A percentile compares a stretch with the other conserved stretches of the same genome.
Conservation (phyloP, 2,329 filamentous ascomycete species). For the Aspergillus sp. region DNA sequence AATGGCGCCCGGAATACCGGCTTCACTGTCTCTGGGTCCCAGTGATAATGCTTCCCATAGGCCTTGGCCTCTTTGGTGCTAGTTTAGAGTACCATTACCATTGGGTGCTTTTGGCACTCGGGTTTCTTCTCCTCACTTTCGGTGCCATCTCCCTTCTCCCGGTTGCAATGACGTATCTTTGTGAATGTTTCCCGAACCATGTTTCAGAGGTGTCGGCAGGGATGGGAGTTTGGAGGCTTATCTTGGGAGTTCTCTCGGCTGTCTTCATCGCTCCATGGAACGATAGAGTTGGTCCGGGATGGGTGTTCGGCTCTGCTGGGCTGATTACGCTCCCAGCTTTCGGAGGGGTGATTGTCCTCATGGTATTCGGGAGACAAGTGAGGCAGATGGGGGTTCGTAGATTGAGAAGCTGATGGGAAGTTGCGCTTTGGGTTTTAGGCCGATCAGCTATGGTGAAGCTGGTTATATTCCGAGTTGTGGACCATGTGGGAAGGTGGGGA, state of each 20-base stretch:
- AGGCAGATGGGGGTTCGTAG: background rate
- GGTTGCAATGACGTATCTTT: conserved; percentile 29
- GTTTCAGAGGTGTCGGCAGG: background rate
- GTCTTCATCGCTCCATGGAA: background rate
- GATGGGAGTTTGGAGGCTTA: background rate
- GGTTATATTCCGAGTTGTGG: too few relatives aligned
- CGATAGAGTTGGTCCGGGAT: background rate
- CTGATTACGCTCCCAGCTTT: background rate
- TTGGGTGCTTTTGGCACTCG: conserved; percentile 45
- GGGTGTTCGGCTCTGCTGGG: background rate
- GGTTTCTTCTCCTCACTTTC: conserved; percentile 45
- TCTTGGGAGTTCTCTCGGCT: background rate
- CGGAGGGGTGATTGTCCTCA: background rate
- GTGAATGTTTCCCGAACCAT: conserved; percentile 36
- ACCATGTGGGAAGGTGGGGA: too few relatives aligned
- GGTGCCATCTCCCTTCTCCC: conserved; percentile 32
- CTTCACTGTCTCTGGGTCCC: conserved; percentile 30
- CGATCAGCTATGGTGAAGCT: too few relatives aligned
- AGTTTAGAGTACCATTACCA: conserved; percentile 45
- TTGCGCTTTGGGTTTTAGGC: too few relatives aligned
- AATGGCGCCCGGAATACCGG: conserved; percentile 40
- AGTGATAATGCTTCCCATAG: conserved; percentile 32
- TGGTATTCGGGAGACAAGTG: background rate
- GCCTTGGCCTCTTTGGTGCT: conserved; percentile 41
- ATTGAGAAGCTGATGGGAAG: background rate